Base-by-base conservation (phyloP, 2,329 filamentous ascomycete genomes). In the Trichoderma sp. region DNA sequence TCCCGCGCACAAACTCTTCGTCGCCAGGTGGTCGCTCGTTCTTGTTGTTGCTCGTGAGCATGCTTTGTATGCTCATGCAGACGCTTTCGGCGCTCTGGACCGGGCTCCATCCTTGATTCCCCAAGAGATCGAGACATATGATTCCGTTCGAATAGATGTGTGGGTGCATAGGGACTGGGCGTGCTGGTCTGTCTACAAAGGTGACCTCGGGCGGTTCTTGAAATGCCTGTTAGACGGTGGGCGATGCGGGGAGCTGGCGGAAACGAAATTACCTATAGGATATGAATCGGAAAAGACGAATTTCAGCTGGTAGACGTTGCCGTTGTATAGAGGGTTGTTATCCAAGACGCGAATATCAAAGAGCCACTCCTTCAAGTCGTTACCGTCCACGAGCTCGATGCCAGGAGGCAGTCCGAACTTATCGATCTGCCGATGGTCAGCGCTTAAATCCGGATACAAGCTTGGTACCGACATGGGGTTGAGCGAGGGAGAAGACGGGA, bases 131-230 rank as follows among this genome's bases (percentile, higher is more conserved):
- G 58, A 99, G 90, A 76, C 95, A 99, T 77, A 99, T 99, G 78
- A 98, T 97, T 73, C 95, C 95, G 79, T 99, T 99, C 73, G 92
- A 95, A 83, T 99, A 99, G 79, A 99, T 92, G 81, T 99, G 95
- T 3, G 95, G 95, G 76, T 99, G 95, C 78, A 97, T 94, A 1
- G 95, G 95, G 74, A 99, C 94, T 42, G 86, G 84, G 53, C 88
- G 86, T 73, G 86, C 83, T 37, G 87, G 78, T 64, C 87, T 82
- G 73, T 89, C 84, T 66, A 92, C 84, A 76, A 99, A 99, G 67
- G 92, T 91, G 72, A 98, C 95, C 84, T 99, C 95, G 27, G 95
- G 95, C 0, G 95, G 91, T 82, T 97, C 94, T 97, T 74, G 32
- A 39, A 32, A 25, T 54, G 48, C 8, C 17, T 64, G 67, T 56